Evolutionary conservation across 257 asterid species (phyloP).

Genomic region (Solanum boliviense): DNA sequence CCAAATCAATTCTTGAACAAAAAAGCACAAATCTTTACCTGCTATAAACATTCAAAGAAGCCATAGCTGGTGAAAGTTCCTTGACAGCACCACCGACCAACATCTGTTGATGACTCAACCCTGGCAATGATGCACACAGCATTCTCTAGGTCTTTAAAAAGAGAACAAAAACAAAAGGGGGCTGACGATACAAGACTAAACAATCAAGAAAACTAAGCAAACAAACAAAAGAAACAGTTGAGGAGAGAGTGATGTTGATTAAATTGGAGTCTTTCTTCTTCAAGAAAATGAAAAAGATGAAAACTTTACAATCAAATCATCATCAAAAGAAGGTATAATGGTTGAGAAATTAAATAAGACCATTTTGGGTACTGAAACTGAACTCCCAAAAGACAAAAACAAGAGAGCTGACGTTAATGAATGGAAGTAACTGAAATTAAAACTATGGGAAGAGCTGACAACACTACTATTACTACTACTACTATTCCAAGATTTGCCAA

Average conservation of each 20-base stretch:
- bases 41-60: conserved; percentile 23
- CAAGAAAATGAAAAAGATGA: conserved; percentile 13
- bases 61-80: conserved; percentile 21
- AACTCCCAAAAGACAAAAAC: conserved; percentile 35
- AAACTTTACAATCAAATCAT: conserved; percentile 16
- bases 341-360: conserved; percentile 5
- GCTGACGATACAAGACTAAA: conserved; percentile 11
- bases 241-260: not conserved
- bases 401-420: conserved; percentile 21
- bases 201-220: conserved; percentile 13
- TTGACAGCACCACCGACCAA: conserved; percentile 16
- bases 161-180: not conserved
- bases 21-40: conserved; percentile 35
- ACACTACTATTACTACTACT: not conserved
- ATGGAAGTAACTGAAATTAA: conserved; percentile 9
- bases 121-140: conserved; percentile 37
- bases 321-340: conserved; percentile 17
- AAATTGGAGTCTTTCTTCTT: conserved; percentile 21
- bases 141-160: conserved; percentile 12
- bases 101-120: conserved; percentile 26
- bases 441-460: conserved; percentile 42
- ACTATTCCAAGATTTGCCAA: conserved; percentile 12
- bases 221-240: not conserved
- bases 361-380: conserved; percentile 31
- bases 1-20: conserved; percentile 2